phyloP scores from a whole-genome alignment of 2,329 filamentous ascomycete species.

The Xylaria polymorpha region DNA sequence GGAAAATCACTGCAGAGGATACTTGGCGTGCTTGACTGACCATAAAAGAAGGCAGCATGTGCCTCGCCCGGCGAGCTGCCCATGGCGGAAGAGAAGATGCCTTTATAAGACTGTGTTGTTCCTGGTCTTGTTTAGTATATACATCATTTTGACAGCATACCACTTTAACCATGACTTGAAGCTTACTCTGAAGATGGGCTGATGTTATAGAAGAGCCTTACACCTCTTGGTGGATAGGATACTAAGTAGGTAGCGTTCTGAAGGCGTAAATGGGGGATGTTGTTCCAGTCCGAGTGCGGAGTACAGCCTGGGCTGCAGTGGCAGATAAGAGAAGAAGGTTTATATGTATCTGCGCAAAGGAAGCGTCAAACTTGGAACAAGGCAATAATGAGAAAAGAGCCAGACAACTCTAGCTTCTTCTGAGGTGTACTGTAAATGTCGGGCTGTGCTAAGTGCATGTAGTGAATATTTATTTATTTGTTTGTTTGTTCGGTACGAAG shows the following conservation, averaged over 20 bases:
- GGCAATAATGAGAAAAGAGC: neutral
- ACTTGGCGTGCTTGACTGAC: slow-evolving; percentile 50
- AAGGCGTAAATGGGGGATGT: neutral
- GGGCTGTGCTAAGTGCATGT: neutral
- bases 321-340: neutral
- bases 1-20: neutral
- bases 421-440: neutral
- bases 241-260: neutral
- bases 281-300: slow-evolving; percentile 4
- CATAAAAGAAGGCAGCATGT: slow-evolving; percentile 68
- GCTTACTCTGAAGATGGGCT: slow-evolving; percentile 1
- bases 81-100: slow-evolving; percentile 29
- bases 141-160: neutral
- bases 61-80: slow-evolving; percentile 38
- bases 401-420: neutral
- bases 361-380: no score
- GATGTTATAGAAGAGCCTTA: neutral
- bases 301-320: neutral
- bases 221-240: neutral
- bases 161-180: neutral
- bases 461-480: neutral
- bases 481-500: neutral
- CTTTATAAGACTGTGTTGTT: neutral
- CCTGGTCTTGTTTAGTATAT: neutral
- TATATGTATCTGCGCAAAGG: neutral